Base-by-base conservation (phyloP, 2,329 filamentous ascomycete species). In the Lachnellula occidentalis region DNA sequence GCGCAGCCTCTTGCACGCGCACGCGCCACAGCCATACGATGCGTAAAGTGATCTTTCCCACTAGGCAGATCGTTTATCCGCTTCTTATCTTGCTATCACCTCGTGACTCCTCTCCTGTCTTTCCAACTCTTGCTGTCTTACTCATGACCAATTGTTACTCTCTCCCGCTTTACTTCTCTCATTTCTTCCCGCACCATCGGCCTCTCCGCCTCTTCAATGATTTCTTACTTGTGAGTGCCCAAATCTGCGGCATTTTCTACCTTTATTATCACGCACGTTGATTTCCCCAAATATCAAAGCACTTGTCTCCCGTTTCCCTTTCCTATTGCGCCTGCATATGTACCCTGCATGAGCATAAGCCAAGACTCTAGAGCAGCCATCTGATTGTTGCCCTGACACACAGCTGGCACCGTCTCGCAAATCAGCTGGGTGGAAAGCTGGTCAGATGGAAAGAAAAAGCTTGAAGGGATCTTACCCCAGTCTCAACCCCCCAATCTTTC, bases 401-500 rank as follows among this genome's bases (percentile, higher is more conserved):
- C 34, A 34, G 31, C 53, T 12, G 45, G 41, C 51, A 15, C 39
- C 17, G 39, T n/a, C 47, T 51, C 41, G 42, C 62, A 57, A 62
- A 60, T 62, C 55, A 62, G 14, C 43, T 34, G 34, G 31, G 48
- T 37, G 12, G 17, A 15, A 46, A 36, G 21, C 31, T 55, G 57
- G 61, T 62, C 61, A 62, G 58, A 59, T 57, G 58, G 50, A 56
- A 53, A 54, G 37, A 42, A 54, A 61, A 54, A 50, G 48, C 55
- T 56, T 56, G 57, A 59, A 59, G 55, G 54, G 54, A 52, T 41
- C 56, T 58, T 59, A 57, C 60, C 58, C 58, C 60, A 57, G 52
- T 52, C 54, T 60, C 54, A 61, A 51, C 53, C 55, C 48, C 27
- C 27, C 27, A 31, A 31, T 9, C 27, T 31, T 9, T 58, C 53